A percentile compares a stretch with the other conserved stretches of the same genome.
Conservation (phyloP, 768 basidiomycete species). For the Tylopilus intermedius region DNA sequence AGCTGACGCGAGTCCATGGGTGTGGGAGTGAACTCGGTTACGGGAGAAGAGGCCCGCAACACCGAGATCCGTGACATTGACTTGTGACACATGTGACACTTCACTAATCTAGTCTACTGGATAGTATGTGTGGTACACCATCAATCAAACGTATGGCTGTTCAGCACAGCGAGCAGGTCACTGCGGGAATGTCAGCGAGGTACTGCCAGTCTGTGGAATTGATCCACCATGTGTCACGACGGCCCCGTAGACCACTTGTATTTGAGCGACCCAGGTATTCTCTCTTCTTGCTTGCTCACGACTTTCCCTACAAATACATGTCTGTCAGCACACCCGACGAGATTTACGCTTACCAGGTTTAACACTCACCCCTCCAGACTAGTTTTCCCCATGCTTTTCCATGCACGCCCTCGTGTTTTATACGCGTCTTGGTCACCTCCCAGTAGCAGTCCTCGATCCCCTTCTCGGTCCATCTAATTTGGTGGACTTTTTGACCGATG, state of each 20-base stretch:
- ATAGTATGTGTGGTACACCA: not conserved
- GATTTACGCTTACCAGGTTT: not conserved
- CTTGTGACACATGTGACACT: constrained; percentile 8
- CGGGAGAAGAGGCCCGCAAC: not conserved
- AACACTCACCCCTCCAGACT: constrained; percentile 67
- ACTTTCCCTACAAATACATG: constrained; percentile 42
- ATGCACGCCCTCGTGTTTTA: constrained; percentile 70
- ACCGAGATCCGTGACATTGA: constrained; percentile 12
- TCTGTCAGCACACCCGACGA: constrained; percentile 11
- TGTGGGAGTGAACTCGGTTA: not conserved
- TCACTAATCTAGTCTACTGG: not conserved
- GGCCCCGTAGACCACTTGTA: constrained; percentile 65
- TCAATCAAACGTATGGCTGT: not conserved
- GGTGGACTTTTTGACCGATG: constrained; percentile 63
- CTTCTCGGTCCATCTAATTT: constrained; percentile 69
- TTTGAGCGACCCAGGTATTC: constrained; percentile 69
- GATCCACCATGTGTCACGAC: constrained; percentile 19
- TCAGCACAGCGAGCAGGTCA: not conserved
- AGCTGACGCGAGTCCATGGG: constrained; percentile 60
- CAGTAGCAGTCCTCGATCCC: constrained; percentile 66
- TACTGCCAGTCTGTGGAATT: not conserved
- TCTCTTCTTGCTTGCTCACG: constrained; percentile 56
- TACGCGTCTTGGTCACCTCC: constrained; percentile 63
- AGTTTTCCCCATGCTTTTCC: constrained; percentile 82
- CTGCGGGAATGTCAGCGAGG: not conserved